Evolutionary conservation across 2,329 filamentous ascomycete species (phyloP).

Genomic region (Aspergillus neoniger): DNA sequence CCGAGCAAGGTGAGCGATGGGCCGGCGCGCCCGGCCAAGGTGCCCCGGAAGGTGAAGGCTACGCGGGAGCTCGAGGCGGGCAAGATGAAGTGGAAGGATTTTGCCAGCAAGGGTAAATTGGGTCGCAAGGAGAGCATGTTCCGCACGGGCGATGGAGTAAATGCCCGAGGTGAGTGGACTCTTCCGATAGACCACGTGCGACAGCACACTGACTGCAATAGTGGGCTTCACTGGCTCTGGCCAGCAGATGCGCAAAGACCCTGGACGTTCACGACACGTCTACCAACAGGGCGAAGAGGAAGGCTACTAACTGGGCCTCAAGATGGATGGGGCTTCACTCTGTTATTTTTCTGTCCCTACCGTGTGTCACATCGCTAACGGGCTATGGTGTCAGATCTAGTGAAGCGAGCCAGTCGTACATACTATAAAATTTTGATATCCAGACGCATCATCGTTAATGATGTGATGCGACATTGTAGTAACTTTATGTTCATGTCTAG

Average conservation of each 20-base stretch:
- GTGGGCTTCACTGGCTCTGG: conserved; percentile 97
- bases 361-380: conserved; percentile 11
- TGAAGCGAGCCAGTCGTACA: conserved; percentile 1
- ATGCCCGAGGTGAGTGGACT: conserved; percentile 70
- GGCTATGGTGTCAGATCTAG: conserved; percentile 10
- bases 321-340: not conserved
- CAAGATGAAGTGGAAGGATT: conserved; percentile 95
- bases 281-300: conserved; percentile 77
- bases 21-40: conserved; percentile 63
- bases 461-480: not conserved
- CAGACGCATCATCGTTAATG: not conserved
- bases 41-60: conserved; percentile 78
- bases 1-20: conserved; percentile 64
- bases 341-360: conserved; percentile 3
- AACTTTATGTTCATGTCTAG: not conserved
- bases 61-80: conserved; percentile 87
- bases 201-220: conserved; percentile 44
- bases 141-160: conserved; percentile 81
- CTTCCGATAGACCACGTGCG: conserved; percentile 5
- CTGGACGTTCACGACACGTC: conserved; percentile 76
- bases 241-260: conserved; percentile 92
- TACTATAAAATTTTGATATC: not conserved
- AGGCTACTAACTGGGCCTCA: conserved; percentile 41
- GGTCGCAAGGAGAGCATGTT: conserved; percentile 97
- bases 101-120: conserved; percentile 70